phyloP scores from a whole-genome alignment of 106 monocot genomes.

The Dendrobium catenatum region DNA sequence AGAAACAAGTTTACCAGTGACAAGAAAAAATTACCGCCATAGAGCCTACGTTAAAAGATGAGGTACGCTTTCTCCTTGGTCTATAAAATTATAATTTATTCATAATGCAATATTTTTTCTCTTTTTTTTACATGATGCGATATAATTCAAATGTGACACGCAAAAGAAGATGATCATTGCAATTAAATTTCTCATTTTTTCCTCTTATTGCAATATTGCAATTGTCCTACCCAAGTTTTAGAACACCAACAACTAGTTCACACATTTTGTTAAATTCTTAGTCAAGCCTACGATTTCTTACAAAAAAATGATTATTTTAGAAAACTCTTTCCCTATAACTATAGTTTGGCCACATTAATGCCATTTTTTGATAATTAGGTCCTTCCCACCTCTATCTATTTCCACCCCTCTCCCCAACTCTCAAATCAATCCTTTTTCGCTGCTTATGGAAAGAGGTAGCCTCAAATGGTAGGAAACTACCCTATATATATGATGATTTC shows the following conservation, averaged over 20 bases:
- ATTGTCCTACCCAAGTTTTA: not conserved
- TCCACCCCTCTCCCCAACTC: not conserved
- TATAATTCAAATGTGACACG: not conserved
- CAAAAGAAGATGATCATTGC: not conserved
- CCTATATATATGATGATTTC: too few relatives aligned
- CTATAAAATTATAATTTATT: too few relatives aligned
- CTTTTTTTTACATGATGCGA: not conserved
- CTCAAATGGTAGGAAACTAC: too few relatives aligned
- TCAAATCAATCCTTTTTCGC: not conserved
- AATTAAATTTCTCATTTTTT: not conserved
- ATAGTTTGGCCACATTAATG: not conserved
- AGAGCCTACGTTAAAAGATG: too few relatives aligned
- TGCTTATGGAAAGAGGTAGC: too few relatives aligned
- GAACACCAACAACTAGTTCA: not conserved
- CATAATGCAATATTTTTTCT: too few relatives aligned
- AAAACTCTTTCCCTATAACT: not conserved
- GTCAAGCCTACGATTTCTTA: not conserved
- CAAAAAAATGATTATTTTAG: slow-evolving; percentile 1
- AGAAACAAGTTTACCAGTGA: not conserved
- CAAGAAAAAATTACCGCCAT: not conserved
- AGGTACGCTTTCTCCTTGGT: too few relatives aligned
- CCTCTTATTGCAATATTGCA: not conserved
- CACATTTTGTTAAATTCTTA: not conserved
- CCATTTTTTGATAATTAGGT: not conserved
- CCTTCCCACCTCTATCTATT: not conserved